These are phyloP conservation scores for Suhomyces yuchorum DNA, from an alignment of 1,139 yeast genomes.

Conservation along the genomic window DNA sequence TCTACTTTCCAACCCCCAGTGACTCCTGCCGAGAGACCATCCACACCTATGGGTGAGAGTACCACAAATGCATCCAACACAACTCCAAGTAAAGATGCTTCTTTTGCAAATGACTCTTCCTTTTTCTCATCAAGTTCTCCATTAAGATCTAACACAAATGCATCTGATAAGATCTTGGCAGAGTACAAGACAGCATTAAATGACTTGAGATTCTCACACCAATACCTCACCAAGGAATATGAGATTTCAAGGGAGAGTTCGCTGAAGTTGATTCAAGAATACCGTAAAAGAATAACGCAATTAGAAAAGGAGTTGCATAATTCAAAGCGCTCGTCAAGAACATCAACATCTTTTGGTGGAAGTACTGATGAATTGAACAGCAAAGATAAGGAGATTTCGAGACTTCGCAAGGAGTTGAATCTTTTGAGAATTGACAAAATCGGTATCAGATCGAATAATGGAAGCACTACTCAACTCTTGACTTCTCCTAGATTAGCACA, in stretches of 20 bases:
- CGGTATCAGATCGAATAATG: conserved; percentile 29
- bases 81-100: conserved; percentile 4
- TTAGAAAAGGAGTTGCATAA: conserved; percentile 44
- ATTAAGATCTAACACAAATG: conserved; percentile 17
- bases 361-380: conserved; percentile 25
- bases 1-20: conserved; percentile 3
- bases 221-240: conserved; percentile 60
- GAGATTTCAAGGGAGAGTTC: conserved; percentile 58
- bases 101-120: conserved; percentile 26
- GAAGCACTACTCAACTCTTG: conserved; percentile 8
- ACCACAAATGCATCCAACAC: conserved; percentile 2
- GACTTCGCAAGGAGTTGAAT: conserved; percentile 50
- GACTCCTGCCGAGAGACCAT: conserved; percentile 5
- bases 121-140: conserved; percentile 29
- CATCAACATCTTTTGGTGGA: background rate
- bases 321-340: conserved; percentile 3
- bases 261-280: conserved; percentile 48
- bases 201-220: conserved; percentile 66
- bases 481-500: conserved; percentile 17
- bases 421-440: conserved; percentile 52
- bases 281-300: conserved; percentile 45
- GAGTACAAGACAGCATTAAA: conserved; percentile 58
- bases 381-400: conserved; percentile 49
- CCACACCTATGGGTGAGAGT: conserved; percentile 2
- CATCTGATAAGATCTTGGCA: conserved; percentile 31